Percentiles rank a stretch among this genome's conserved stretches.
Evolutionary conservation across 495 filamentous ascomycete species (phyloP).

Genomic region (Xylaria palmicola): DNA sequence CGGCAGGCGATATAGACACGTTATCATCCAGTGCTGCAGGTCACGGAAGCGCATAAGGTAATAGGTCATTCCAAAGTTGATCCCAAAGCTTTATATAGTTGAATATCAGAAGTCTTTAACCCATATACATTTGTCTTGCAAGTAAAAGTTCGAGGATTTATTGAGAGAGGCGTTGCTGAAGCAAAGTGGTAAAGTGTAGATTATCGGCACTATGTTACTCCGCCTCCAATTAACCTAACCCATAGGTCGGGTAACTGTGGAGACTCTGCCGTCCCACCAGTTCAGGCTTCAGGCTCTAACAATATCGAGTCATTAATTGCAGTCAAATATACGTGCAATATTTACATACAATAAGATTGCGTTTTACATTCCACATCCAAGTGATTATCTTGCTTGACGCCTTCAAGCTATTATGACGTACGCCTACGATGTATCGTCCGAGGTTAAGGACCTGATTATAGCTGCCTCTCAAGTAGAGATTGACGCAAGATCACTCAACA

Average conservation of each 20-base stretch:
- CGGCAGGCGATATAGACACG: not conserved
- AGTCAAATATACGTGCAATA: not conserved
- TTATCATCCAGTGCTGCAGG: not conserved
- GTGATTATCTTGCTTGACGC: not conserved
- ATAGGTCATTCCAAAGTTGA: not conserved
- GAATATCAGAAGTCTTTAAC: not conserved
- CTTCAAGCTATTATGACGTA: not conserved
- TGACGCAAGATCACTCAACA: not conserved
- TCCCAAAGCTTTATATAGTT: not conserved
- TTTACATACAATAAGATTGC: not conserved
- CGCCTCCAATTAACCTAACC: not conserved
- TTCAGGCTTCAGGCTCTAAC: not conserved
- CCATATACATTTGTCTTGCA: not conserved
- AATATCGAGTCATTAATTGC: not conserved
- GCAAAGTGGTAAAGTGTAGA: not conserved
- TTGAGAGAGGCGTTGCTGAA: not conserved
- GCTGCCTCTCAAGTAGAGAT: not conserved
- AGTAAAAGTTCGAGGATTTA: not conserved
- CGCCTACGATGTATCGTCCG: not conserved
- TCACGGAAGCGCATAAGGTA: not conserved
- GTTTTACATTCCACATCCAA: not conserved
- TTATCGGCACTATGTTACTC: not conserved
- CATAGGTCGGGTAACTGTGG: not conserved
- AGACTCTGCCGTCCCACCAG: not conserved
- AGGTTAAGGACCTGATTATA: not conserved